These are phyloP conservation scores for Mercurialis annua DNA, from an alignment of 345 rosid genomes.

Conservation along the genomic window DNA sequence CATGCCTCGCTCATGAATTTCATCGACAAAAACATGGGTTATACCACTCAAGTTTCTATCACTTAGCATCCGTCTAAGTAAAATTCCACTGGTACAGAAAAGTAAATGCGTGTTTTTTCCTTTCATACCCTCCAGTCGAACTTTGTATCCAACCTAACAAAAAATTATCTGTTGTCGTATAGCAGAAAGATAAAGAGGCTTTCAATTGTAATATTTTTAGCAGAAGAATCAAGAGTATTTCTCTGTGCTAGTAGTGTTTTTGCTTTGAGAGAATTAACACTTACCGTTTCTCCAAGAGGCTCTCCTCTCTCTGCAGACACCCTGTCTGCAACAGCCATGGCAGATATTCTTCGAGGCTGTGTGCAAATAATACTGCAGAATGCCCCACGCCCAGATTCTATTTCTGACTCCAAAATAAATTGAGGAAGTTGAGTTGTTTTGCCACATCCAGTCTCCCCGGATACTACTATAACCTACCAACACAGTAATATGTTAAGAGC, in stretches of 20 bases:
- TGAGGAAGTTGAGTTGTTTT: conserved; percentile 99
- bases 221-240: conserved; percentile 5
- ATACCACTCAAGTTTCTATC: conserved; percentile 86
- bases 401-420: conserved; percentile 88
- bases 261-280: conserved; percentile 27
- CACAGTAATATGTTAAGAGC: conserved; percentile 6
- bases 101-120: conserved; percentile 92
- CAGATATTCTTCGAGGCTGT: conserved; percentile 98
- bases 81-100: conserved; percentile 96
- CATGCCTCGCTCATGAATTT: conserved; percentile 99
- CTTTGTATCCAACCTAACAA: conserved; percentile 97
- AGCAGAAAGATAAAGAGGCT: conserved; percentile 40
- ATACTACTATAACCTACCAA: conserved; percentile 80
- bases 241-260: background rate
- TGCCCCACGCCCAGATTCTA: conserved; percentile 99
- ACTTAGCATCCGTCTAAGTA: conserved; percentile 81
- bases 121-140: conserved; percentile 93
- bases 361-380: conserved; percentile 95
- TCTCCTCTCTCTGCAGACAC: conserved; percentile 96
- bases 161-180: conserved; percentile 51
- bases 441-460: conserved; percentile 99
- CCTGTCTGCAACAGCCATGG: conserved; percentile 94
- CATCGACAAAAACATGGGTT: conserved; percentile 98
- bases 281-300: conserved; percentile 94
- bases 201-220: conserved; percentile 16